phyloP scores from a whole-genome alignment of 2,329 filamentous ascomycete species.

The Monilinia laxa region DNA sequence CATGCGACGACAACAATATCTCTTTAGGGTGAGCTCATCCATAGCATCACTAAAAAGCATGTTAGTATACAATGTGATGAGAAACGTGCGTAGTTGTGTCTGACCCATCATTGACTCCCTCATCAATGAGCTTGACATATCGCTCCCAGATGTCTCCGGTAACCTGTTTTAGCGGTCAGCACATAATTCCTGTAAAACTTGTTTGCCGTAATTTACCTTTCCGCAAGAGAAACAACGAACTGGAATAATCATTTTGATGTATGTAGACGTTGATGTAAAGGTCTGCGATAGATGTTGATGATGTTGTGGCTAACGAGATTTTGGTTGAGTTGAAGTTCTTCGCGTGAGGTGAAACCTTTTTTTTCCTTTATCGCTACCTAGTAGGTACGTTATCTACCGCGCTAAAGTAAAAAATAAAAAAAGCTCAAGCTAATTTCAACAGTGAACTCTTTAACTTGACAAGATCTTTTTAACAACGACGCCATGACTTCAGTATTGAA shows the following conservation, averaged over 20 bases:
- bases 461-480: conserved; percentile 36
- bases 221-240: conserved; percentile 98
- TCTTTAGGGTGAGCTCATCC: conserved; percentile 88
- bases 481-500: conserved; percentile 41
- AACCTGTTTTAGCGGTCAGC: conserved; percentile 58
- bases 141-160: conserved; percentile 97
- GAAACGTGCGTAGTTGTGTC: conserved; percentile 36
- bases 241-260: conserved; percentile 87
- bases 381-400: not conserved
- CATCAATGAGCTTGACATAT: conserved; percentile 85
- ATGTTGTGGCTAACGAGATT: conserved; percentile 9
- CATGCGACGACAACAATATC: conserved; percentile 99
- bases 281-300: not conserved
- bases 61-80: conserved; percentile 24
- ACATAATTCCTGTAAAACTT: conserved; percentile 22
- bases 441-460: conserved; percentile 28
- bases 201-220: conserved; percentile 66
- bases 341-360: conserved; percentile 23
- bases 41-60: conserved; percentile 73
- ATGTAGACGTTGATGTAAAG: conserved; percentile 3
- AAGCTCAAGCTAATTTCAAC: conserved; percentile 25
- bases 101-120: conserved; percentile 72
- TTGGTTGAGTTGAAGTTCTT: conserved; percentile 20
- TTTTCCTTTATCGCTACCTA: conserved; percentile 23
- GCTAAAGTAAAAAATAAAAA: conserved; percentile 28